Conservation (phyloP, 306 rosid species). For the Rosa persica region DNA sequence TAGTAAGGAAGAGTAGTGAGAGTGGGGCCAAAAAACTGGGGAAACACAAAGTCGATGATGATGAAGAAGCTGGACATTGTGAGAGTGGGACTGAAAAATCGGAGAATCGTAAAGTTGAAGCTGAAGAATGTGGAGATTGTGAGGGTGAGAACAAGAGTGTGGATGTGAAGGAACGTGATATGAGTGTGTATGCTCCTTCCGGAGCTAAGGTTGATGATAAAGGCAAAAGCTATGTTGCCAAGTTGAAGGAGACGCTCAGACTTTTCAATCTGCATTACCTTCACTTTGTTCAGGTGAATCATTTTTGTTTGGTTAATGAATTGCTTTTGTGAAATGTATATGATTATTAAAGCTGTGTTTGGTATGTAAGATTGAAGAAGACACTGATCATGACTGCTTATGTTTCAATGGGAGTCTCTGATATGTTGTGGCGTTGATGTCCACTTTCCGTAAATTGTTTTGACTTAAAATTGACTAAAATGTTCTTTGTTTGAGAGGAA, state of each 20-base stretch:
- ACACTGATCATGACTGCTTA: not conserved
- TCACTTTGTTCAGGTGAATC: conserved; percentile 35
- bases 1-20: not conserved
- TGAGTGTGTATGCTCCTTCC: not conserved
- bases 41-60: not conserved
- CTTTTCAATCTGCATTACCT: conserved; percentile 29
- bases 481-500: not conserved
- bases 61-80: not conserved
- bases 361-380: too few relatives aligned
- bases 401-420: not conserved
- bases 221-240: conserved; percentile 7
- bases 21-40: not conserved
- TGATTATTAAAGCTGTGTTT: too few relatives aligned
- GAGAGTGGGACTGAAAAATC: not conserved
- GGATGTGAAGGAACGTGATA: not conserved
- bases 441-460: not conserved
- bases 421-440: too few relatives aligned
- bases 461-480: not conserved
- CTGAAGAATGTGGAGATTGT: too few relatives aligned
- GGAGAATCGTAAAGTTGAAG: not conserved
- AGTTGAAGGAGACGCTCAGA: conserved; percentile 34
- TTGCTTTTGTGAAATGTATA: too few relatives aligned
- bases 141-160: not conserved
- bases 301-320: not conserved
- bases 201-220: conserved; percentile 9